phyloP scores from a whole-genome alignment of 2,329 filamentous ascomycete genomes.

The Apiospora phragmitis region DNA sequence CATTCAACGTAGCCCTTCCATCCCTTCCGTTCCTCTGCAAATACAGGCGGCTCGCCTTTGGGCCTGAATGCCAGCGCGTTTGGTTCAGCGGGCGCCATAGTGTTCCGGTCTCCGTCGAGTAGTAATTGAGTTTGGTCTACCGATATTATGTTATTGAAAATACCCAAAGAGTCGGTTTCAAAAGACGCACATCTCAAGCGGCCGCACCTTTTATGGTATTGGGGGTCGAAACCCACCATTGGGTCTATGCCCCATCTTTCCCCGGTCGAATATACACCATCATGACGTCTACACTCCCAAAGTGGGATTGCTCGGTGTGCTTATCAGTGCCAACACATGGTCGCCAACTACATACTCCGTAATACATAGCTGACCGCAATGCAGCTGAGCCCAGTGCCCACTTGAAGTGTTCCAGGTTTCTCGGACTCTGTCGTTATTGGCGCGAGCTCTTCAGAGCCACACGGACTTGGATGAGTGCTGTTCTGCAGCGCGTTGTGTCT shows the following conservation, averaged over 20 bases:
- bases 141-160: neutral
- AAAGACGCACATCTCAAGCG: neutral
- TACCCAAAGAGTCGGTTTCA: neutral
- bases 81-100: constrained; percentile 11
- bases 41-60: constrained; percentile 8
- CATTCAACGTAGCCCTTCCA: constrained; percentile 61
- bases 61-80: constrained; percentile 9
- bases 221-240: neutral
- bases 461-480: neutral
- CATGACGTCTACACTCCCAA: constrained; percentile 4
- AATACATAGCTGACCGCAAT: too few species aligned
- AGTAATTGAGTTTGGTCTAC: neutral
- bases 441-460: neutral
- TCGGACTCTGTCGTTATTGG: neutral
- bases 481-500: neutral
- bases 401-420: neutral
- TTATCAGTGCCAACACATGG: neutral
- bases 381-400: neutral
- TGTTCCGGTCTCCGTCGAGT: neutral
- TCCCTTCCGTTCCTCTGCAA: constrained; percentile 13
- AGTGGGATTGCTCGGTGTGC: neutral
- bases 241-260: neutral
- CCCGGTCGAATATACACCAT: neutral
- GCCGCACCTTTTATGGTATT: neutral
- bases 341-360: neutral